phyloP scores from a whole-genome alignment of 768 basidiomycete genomes.

The Trametes coccinea region DNA sequence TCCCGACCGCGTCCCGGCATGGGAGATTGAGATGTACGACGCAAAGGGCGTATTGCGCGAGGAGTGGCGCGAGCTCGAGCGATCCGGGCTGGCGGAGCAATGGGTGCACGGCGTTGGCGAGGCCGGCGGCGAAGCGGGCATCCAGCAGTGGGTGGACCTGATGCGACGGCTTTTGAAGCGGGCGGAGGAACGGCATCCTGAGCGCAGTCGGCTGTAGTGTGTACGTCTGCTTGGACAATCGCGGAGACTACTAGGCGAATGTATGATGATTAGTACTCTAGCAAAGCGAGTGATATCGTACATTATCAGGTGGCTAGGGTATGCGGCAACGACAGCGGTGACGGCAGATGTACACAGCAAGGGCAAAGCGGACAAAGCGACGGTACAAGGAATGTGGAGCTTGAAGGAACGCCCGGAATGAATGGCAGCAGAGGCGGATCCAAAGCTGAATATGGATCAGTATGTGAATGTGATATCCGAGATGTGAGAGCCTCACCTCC shows the following conservation, averaged over 20 bases:
- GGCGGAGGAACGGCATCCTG: slow-evolving; percentile 28
- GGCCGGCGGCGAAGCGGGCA: slow-evolving; percentile 55
- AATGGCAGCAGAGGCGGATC: too few relatives aligned
- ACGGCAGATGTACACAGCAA: not conserved
- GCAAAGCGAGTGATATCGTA: not conserved
- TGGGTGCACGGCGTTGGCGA: slow-evolving; percentile 69
- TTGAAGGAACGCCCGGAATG: not conserved
- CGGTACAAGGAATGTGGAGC: not conserved
- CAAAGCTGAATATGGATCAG: too few relatives aligned
- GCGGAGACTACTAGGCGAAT: too few relatives aligned
- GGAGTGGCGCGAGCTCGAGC: slow-evolving; percentile 61
- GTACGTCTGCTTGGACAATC: not conserved
- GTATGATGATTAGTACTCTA: too few relatives aligned
- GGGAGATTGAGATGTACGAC: slow-evolving; percentile 60
- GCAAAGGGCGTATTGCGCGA: slow-evolving; percentile 48
- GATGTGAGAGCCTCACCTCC: too few relatives aligned
- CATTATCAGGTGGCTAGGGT: slow-evolving; percentile 2
- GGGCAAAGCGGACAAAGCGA: not conserved
- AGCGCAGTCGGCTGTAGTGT: slow-evolving; percentile 12
- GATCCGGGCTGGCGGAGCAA: slow-evolving; percentile 52
- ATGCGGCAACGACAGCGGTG: not conserved
- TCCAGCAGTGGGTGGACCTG: slow-evolving; percentile 62
- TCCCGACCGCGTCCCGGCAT: slow-evolving; percentile 43
- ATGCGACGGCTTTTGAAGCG: slow-evolving; percentile 38
- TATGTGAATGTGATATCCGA: too few relatives aligned